phyloP scores from a whole-genome alignment of 2,329 filamentous ascomycete species.

The Chaetomiaceae sp. region DNA sequence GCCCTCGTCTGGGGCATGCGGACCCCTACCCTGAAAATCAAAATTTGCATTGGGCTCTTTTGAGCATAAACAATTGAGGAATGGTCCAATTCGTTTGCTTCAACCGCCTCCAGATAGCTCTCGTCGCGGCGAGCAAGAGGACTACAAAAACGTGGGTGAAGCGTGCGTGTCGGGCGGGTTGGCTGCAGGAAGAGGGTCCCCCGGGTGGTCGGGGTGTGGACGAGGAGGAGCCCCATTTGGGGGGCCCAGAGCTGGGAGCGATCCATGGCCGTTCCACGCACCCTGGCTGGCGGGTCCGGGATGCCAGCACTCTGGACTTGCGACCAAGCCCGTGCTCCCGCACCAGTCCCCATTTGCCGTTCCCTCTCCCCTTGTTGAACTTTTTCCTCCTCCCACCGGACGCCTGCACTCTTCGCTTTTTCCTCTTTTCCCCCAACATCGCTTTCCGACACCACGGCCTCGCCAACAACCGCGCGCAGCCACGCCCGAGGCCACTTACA shows the following conservation, averaged over 20 bases:
- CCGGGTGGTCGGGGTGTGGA: slow-evolving; percentile 32
- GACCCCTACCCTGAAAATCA: slow-evolving; percentile 26
- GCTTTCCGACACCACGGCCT: slow-evolving; percentile 6
- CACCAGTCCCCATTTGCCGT: slow-evolving; percentile 31
- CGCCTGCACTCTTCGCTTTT: slow-evolving; percentile 12
- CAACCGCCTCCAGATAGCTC: slow-evolving; percentile 39
- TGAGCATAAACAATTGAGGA: slow-evolving; percentile 20
- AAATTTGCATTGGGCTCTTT: slow-evolving; percentile 18
- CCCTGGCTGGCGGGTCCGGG: slow-evolving; percentile 26
- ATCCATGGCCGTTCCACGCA: slow-evolving; percentile 20
- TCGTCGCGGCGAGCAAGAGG: slow-evolving; percentile 48
- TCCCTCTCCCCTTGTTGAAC: slow-evolving; percentile 29
- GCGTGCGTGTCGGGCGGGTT: slow-evolving; percentile 32
- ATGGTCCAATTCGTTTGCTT: slow-evolving; percentile 26
- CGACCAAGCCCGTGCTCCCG: slow-evolving; percentile 19
- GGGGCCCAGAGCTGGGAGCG: slow-evolving; percentile 25
- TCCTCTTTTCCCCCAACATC: slow-evolving; percentile 9
- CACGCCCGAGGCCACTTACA: slow-evolving; percentile 4
- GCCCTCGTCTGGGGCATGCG: slow-evolving; percentile 21
- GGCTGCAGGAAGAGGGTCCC: slow-evolving; percentile 32
- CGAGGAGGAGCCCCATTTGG: slow-evolving; percentile 27
- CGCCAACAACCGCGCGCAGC: slow-evolving; percentile 2
- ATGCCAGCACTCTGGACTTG: slow-evolving; percentile 21
- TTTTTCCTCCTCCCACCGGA: slow-evolving; percentile 30
- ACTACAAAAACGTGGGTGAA: slow-evolving; percentile 60